Evolutionary conservation across 768 basidiomycete species (phyloP).

Genomic region (Boletus rex-veris): DNA sequence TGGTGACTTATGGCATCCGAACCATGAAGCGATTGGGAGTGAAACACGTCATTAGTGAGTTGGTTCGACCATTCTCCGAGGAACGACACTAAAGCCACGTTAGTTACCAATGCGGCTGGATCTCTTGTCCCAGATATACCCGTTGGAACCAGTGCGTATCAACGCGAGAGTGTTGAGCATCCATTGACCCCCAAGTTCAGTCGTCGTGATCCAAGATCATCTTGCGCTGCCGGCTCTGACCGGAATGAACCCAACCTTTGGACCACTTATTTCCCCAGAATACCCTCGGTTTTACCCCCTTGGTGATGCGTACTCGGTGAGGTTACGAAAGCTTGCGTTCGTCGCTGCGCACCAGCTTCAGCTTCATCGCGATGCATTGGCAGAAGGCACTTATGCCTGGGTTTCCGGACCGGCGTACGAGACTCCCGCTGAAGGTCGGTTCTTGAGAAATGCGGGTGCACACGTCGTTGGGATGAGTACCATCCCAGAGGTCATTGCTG

Average conservation of each 20-base stretch:
- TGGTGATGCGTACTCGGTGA: slow-evolving; percentile 76
- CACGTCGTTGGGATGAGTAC: slow-evolving; percentile 97
- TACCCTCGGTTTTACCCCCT: slow-evolving; percentile 79
- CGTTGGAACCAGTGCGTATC: slow-evolving; percentile 75
- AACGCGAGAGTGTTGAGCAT: neutral
- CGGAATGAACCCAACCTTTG: slow-evolving; percentile 77
- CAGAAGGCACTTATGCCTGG: slow-evolving; percentile 87
- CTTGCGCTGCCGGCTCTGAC: slow-evolving; percentile 75
- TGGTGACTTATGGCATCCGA: slow-evolving; percentile 75
- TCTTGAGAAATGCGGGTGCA: slow-evolving; percentile 70
- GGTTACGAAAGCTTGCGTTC: slow-evolving; percentile 69
- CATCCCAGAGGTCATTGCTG: slow-evolving; percentile 83
- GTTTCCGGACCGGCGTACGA: slow-evolving; percentile 90
- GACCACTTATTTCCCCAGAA: slow-evolving; percentile 55
- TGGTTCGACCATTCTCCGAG: neutral
- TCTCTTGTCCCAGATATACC: slow-evolving; percentile 68
- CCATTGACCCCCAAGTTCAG: slow-evolving; percentile 35
- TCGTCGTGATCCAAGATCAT: slow-evolving; percentile 84
- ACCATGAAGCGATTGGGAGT: slow-evolving; percentile 77
- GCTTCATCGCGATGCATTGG: slow-evolving; percentile 52
- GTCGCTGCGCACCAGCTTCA: slow-evolving; percentile 62
- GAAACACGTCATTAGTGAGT: slow-evolving; percentile 69
- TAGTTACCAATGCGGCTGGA: slow-evolving; percentile 89
- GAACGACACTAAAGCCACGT: slow-evolving; percentile 1
- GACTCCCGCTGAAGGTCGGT: slow-evolving; percentile 80